A percentile compares a stretch with the other conserved stretches of the same genome.
These are phyloP conservation scores for Capillidium rhysosporum DNA, from an alignment of 371 early-diverging fungal species.

Conservation along the genomic window DNA sequence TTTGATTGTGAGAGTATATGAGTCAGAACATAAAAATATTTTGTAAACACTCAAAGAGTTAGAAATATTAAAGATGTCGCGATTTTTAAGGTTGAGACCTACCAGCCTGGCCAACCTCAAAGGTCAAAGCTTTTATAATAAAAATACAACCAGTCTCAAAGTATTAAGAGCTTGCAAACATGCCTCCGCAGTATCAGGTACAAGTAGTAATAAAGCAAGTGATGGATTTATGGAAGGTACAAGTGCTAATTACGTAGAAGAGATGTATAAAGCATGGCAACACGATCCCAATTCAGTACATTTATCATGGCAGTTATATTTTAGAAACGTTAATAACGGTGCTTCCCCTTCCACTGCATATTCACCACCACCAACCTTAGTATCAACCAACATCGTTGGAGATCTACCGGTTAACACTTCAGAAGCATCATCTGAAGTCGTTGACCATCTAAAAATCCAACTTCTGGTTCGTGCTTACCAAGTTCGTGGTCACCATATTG, in stretches of 20 bases:
- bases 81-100: constrained; percentile 1
- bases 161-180: background rate
- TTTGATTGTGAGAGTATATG: no score
- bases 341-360: constrained; percentile 52
- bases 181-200: background rate
- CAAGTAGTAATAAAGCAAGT: background rate
- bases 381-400: constrained; percentile 12
- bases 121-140: background rate
- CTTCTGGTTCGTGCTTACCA: constrained; percentile 93
- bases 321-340: constrained; percentile 65
- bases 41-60: no score
- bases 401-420: constrained; percentile 10
- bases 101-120: background rate
- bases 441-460: constrained; percentile 95
- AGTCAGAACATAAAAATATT: no score
- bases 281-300: constrained; percentile 84
- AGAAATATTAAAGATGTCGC: background rate
- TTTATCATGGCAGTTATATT: constrained; percentile 91
- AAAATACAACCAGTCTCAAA: no score
- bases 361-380: constrained; percentile 54
- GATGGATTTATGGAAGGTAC: constrained; percentile 59
- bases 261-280: constrained; percentile 88
- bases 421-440: constrained; percentile 32
- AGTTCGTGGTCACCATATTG: constrained; percentile 90
- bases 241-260: constrained; percentile 74